Percentiles rank a stretch among this genome's conserved stretches.
Conservation (phyloP, 306 rosid species). For the Hylodesmum podocarpum region DNA sequence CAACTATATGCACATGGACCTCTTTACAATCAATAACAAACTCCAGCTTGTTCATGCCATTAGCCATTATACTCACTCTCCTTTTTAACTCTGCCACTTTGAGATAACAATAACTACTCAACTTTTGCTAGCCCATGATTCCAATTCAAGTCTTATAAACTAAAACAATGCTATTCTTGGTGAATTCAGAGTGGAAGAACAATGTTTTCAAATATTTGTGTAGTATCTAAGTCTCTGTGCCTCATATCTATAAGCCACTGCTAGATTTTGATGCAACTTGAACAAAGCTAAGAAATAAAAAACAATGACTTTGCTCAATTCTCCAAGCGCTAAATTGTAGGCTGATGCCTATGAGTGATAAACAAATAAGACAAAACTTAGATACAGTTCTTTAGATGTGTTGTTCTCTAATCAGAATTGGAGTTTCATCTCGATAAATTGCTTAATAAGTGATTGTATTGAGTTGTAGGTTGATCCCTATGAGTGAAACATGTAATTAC, state of each 20-base stretch:
- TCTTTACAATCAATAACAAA: neutral
- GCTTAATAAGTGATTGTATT: no score
- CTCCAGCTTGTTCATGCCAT: conserved; percentile 1
- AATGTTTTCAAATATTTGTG: neutral
- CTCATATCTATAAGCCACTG: neutral
- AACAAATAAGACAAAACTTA: no score
- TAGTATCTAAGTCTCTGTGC: neutral
- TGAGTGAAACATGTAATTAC: neutral
- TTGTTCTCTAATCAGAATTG: no score
- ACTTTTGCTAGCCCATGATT: neutral
- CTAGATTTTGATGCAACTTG: conserved; percentile 4
- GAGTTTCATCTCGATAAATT: no score
- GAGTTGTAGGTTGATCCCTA: neutral
- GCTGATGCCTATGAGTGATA: neutral
- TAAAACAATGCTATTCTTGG: neutral
- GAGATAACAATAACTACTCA: conserved; percentile 9
- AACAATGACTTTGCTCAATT: neutral
- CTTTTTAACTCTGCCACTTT: neutral
- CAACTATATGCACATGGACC: neutral
- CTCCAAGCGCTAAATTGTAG: neutral
- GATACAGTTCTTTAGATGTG: no score
- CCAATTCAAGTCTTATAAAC: conserved; percentile 6
- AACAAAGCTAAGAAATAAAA: neutral
- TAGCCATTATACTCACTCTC: neutral
- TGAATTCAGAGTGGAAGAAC: neutral